A percentile compares a stretch with the other conserved stretches of the same genome.
phyloP scores from a whole-genome alignment of 148 eudicot genomes.

The Amaranthus palmeri region DNA sequence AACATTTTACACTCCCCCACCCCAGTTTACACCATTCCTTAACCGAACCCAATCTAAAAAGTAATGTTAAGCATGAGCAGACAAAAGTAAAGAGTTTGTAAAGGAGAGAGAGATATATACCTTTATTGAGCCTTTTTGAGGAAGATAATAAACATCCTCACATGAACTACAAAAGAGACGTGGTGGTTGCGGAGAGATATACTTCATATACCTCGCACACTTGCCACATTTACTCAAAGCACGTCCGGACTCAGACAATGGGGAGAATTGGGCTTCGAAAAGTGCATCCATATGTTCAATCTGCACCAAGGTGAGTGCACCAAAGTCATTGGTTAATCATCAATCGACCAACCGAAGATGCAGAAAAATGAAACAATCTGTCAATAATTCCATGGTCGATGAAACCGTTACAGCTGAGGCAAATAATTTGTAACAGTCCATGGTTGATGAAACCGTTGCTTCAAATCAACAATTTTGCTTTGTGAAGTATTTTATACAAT shows the following conservation, averaged over 20 bases:
- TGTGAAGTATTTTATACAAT: too few relatives aligned
- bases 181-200: constrained; percentile 66
- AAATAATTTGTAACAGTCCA: too few relatives aligned
- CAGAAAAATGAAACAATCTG: too few relatives aligned
- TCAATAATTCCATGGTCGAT: too few relatives aligned
- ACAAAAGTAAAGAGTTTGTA: neutral
- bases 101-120: constrained; percentile 17
- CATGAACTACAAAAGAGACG: constrained; percentile 82
- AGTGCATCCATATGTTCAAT: constrained; percentile 92
- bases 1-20: neutral
- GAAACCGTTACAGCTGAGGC: too few relatives aligned
- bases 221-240: constrained; percentile 87
- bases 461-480: too few relatives aligned
- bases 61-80: neutral
- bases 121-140: constrained; percentile 87
- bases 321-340: too few relatives aligned
- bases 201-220: constrained; percentile 88
- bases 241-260: constrained; percentile 87
- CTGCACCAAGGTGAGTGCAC: constrained; percentile 36
- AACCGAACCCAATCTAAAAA: neutral
- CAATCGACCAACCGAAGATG: too few relatives aligned
- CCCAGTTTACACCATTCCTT: neutral
- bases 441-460: too few relatives aligned
- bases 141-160: constrained; percentile 91
- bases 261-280: constrained; percentile 96